Percentiles rank a stretch among this genome's conserved stretches.
phyloP scores from a whole-genome alignment of 2,329 filamentous ascomycete genomes.

The Hysterium pulicare region DNA sequence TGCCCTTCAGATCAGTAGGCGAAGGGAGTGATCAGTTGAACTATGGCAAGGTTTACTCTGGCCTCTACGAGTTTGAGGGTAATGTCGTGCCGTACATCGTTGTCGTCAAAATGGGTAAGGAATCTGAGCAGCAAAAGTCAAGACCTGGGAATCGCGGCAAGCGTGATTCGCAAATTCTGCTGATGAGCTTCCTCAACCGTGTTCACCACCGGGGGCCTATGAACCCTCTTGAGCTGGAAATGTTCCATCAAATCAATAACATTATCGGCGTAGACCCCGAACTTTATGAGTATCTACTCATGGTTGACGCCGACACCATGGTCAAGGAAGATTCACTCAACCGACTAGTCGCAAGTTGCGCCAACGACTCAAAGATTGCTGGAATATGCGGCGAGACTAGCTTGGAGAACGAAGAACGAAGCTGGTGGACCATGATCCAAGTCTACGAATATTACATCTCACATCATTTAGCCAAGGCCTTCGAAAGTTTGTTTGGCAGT shows the following conservation, averaged over 20 bases:
- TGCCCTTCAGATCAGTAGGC: slow-evolving; percentile 92
- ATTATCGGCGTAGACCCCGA: slow-evolving; percentile 97
- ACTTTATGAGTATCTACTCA: slow-evolving; percentile 93
- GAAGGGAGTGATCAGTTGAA: slow-evolving; percentile 89
- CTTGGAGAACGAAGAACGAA: slow-evolving; percentile 89
- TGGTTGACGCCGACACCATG: slow-evolving; percentile 96
- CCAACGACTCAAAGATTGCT: slow-evolving; percentile 91
- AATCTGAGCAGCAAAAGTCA: slow-evolving; percentile 83
- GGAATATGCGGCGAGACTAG: slow-evolving; percentile 97
- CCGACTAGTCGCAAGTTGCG: slow-evolving; percentile 84
- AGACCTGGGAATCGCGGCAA: slow-evolving; percentile 98
- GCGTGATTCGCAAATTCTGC: slow-evolving; percentile 91
- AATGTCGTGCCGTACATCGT: slow-evolving; percentile 97
- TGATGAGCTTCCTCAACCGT: slow-evolving; percentile 97
- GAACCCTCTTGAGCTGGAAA: slow-evolving; percentile 93
- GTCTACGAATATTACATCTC: slow-evolving; percentile 99
- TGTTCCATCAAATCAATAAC: slow-evolving; percentile 99
- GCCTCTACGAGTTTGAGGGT: slow-evolving; percentile 94
- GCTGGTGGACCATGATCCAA: slow-evolving; percentile 99
- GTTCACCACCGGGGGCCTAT: slow-evolving; percentile 93
- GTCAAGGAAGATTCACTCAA: slow-evolving; percentile 91
- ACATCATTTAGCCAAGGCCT: slow-evolving; percentile 93
- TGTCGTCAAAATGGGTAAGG: slow-evolving; percentile 94
- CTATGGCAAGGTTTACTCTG: slow-evolving; percentile 97
- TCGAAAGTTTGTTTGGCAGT: slow-evolving; percentile 95